Conservation (phyloP, 2,329 filamentous ascomycete species). For the Cordyceps farinosa region DNA sequence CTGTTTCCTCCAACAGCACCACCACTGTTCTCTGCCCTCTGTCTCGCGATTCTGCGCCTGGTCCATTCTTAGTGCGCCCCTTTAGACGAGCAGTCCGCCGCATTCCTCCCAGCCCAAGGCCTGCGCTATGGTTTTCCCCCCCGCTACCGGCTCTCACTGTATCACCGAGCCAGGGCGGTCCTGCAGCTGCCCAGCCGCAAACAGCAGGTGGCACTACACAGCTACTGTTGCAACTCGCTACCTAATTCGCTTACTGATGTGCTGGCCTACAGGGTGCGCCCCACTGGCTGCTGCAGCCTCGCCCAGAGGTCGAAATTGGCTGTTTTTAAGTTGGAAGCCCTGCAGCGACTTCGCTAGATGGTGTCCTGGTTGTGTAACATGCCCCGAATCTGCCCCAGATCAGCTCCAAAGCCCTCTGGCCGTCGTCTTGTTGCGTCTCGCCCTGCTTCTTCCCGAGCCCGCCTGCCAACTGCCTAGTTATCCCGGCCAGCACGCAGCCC, state of each 20-base stretch:
- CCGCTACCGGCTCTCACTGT: conserved; percentile 7
- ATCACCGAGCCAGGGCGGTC: not conserved
- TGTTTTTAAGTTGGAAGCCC: not conserved
- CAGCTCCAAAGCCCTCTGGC: not conserved
- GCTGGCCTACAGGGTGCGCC: conserved; percentile 2
- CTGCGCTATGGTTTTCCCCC: not conserved
- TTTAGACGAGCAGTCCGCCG: not conserved
- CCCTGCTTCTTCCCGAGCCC: too few relatives aligned
- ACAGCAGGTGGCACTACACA: conserved; percentile 10
- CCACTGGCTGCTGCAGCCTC: not conserved
- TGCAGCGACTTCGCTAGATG: not conserved
- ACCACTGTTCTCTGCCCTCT: not conserved
- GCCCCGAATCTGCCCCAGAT: not conserved
- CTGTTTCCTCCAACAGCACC: not conserved
- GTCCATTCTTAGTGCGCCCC: not conserved
- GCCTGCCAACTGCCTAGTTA: too few relatives aligned
- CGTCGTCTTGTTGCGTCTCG: not conserved
- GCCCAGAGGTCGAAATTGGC: not conserved
- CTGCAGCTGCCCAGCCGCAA: conserved; percentile 10
- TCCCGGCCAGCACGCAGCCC: too few relatives aligned
- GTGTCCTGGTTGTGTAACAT: not conserved
- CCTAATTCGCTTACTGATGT: not conserved
- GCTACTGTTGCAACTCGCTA: not conserved
- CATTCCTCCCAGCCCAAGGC: not conserved
- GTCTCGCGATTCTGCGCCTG: not conserved